Conservation (phyloP, 345 rosid genomes). For the Alliaria petiolata region DNA sequence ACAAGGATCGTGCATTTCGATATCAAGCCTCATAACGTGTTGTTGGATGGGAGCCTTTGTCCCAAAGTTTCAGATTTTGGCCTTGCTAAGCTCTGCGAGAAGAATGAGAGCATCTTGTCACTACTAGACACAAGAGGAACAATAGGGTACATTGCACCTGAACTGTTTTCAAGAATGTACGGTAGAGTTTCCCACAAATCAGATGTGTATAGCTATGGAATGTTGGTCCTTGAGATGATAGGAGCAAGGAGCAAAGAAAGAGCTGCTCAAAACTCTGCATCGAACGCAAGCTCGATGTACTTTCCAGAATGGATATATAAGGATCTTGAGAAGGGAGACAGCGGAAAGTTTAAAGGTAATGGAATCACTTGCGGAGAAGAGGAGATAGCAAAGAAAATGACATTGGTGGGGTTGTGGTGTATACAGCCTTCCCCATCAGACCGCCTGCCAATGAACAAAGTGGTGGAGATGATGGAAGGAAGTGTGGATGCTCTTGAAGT, state of each 20-base stretch:
- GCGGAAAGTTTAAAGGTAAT: background rate
- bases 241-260: background rate
- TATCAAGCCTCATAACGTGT: background rate
- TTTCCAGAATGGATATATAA: background rate
- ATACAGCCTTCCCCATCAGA: background rate
- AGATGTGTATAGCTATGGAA: background rate
- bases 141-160: background rate
- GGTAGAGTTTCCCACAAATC: background rate
- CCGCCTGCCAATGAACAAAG: background rate
- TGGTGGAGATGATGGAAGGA: constrained; percentile 5
- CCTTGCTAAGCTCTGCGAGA: background rate
- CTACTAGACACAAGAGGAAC: background rate
- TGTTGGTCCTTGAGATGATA: background rate
- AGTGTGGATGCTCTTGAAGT: background rate
- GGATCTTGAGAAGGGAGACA: background rate
- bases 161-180: background rate
- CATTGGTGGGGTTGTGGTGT: constrained; percentile 1
- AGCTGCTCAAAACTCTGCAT: background rate
- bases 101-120: background rate
- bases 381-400: background rate
- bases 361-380: background rate
- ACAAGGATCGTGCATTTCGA: constrained; percentile 49
- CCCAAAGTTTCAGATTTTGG: background rate
- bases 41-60: background rate
- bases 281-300: background rate